Conservation (phyloP, 768 basidiomycete genomes). For the Pholiota microspora region DNA sequence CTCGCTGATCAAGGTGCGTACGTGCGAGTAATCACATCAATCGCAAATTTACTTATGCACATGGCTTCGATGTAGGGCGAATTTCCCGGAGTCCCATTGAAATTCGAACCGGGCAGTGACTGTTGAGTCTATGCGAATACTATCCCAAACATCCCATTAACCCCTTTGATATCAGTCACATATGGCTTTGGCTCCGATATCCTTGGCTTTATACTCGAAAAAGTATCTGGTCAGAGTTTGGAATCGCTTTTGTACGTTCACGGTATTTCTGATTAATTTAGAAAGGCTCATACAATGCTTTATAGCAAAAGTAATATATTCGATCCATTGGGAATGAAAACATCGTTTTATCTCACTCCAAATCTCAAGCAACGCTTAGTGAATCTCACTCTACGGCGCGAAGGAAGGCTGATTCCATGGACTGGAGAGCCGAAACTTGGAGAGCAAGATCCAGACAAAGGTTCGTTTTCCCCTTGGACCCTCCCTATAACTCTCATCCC, state of each 20-base stretch:
- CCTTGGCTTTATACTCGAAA: conserved; percentile 31
- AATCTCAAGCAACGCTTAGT: conserved; percentile 19
- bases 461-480: conserved; percentile 7
- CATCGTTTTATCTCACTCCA: conserved; percentile 26
- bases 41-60: not conserved
- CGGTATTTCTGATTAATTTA: not conserved
- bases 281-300: not conserved
- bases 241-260: conserved; percentile 26
- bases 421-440: conserved; percentile 17
- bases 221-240: conserved; percentile 25
- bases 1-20: conserved; percentile 15
- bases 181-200: conserved; percentile 31
- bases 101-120: conserved; percentile 30
- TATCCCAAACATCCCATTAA: too few species aligned
- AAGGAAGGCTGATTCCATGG: conserved; percentile 13
- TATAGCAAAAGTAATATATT: conserved; percentile 29
- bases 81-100: conserved; percentile 22
- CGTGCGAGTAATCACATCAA: not conserved
- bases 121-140: too few species aligned
- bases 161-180: conserved; percentile 17
- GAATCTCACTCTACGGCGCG: conserved; percentile 16
- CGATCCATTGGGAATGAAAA: conserved; percentile 26
- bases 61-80: conserved; percentile 16
- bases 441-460: conserved; percentile 23
- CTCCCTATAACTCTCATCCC: not conserved